These are phyloP conservation scores for Rhodotorula sp. DNA, from an alignment of 1,284 basidiomycete species.

Conservation along the genomic window DNA sequence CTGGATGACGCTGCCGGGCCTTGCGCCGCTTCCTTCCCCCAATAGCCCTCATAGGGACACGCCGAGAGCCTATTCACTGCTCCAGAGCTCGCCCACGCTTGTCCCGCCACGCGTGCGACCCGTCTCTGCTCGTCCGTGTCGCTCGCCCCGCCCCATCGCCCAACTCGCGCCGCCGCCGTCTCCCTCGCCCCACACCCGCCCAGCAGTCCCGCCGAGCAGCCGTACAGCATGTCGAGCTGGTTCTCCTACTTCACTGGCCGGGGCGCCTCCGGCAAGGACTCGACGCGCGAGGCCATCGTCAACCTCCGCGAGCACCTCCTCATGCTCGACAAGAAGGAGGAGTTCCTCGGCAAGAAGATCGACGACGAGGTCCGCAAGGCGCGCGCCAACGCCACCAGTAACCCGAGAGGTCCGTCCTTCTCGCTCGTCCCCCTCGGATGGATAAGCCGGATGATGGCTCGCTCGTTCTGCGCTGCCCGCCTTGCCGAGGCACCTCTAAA, in stretches of 20 bases:
- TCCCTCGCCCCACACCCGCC: background rate
- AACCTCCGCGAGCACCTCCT: constrained; percentile 58
- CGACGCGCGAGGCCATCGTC: constrained; percentile 55
- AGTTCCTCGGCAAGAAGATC: constrained; percentile 93
- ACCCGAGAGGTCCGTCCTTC: constrained; percentile 81
- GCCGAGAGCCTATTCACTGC: no score
- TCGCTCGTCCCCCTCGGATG: background rate
- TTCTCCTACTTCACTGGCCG: constrained; percentile 67
- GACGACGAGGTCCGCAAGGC: constrained; percentile 93
- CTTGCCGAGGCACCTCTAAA: no score
- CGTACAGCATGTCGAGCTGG: constrained; percentile 71
- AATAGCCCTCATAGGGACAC: no score
- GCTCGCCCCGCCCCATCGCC: background rate
- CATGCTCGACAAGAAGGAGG: constrained; percentile 99
- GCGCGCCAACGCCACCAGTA: constrained; percentile 86
- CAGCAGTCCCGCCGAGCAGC: background rate
- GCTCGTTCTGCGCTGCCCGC: background rate
- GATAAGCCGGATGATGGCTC: background rate
- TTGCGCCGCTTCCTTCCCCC: no score
- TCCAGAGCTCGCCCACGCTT: background rate
- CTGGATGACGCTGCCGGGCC: no score
- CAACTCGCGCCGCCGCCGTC: background rate
- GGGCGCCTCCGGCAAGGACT: constrained; percentile 41
- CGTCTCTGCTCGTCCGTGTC: background rate
- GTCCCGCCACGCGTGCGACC: background rate